These are phyloP conservation scores for Pittosporum tobira DNA, from an alignment of 129 eudicot species.

Conservation along the genomic window DNA sequence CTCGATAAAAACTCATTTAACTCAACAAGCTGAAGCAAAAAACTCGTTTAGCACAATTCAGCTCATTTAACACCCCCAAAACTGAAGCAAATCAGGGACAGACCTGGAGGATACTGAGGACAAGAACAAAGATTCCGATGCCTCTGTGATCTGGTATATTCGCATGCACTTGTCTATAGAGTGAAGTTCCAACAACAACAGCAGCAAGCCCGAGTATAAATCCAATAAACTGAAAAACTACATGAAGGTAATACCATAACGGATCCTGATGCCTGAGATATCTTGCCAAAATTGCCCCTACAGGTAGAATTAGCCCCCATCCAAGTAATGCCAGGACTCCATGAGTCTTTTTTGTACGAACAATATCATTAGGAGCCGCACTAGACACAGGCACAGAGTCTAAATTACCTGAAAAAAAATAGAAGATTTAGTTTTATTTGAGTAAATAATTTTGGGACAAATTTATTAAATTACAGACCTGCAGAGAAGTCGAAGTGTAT, in stretches of 20 bases:
- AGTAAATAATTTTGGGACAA: too few species aligned
- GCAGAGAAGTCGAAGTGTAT: slow-evolving; percentile 59
- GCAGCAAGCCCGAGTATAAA: slow-evolving; percentile 55
- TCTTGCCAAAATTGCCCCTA: slow-evolving; percentile 76
- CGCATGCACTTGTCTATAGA: slow-evolving; percentile 39
- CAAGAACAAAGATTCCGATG: slow-evolving; percentile 60
- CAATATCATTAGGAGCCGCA: slow-evolving; percentile 22
- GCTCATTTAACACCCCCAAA: too few species aligned
- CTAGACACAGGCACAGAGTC: slow-evolving; percentile 18
- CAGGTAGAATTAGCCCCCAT: slow-evolving; percentile 80
- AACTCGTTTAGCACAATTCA: too few species aligned
- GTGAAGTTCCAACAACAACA: slow-evolving; percentile 56
- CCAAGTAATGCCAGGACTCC: slow-evolving; percentile 66
- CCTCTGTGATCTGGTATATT: slow-evolving; percentile 63
- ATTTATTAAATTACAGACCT: too few species aligned
- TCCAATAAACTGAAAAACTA: slow-evolving; percentile 57
- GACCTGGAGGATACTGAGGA: slow-evolving; percentile 78
- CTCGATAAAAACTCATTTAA: too few species aligned
- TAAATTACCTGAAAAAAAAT: slow-evolving; percentile 38
- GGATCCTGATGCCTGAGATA: slow-evolving; percentile 60
- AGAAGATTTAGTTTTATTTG: too few species aligned
- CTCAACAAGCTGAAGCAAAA: too few species aligned
- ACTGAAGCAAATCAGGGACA: neutral
- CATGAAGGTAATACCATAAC: slow-evolving; percentile 71
- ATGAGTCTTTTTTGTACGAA: slow-evolving; percentile 43